Base-by-base conservation (phyloP, 306 rosid species). In the barrel medic (Medicago truncatula) region DNA sequence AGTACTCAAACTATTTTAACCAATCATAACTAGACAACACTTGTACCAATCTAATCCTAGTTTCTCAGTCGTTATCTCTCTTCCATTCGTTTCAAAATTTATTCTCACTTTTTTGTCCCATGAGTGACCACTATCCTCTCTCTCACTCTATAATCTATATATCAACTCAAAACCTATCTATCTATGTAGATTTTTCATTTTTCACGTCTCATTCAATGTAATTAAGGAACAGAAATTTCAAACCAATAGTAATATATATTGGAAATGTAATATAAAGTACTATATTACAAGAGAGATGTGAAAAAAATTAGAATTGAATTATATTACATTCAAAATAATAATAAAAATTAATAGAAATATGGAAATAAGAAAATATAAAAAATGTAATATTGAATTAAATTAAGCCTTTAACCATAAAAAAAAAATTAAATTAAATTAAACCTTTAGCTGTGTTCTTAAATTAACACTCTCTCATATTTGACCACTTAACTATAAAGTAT, bases 11-110 rank as follows among this genome's bases (percentile, higher is more conserved):
- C 7, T 1, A 0, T 34, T 61, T 8, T 1, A 2, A 31, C 67
- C 67, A 61, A 61, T 61, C 0, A 14, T 0, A 61, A 61, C 67
- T 31, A 31, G 67, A 61, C 67, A 61, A 15, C 67, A 2, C n/a
- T 25, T 61, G 67, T 61, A 61, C 67, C 9, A 15, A 15, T 23
- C 10, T 25, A 59, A 59, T 59, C 65, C 40, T 59, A 59, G 65
- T 59, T 59, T 59, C 65, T 59, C 8, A 6, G 17, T 59, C 36
- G 7, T 25, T 60, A 12, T 60, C 40, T 60, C 20, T 61, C 67
- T 61, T 61, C 67, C 67, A 8, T 61, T 61, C 67, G 44, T 61
- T 61, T 61, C 43, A 61, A 61, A 31, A 12, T 61, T 54, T 61
- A 61, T 61, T 31, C 67, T 7, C 12, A 61, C 67, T 61, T 61